Percentiles rank a stretch among this genome's conserved stretches.
Conservation (phyloP, 164 flowering plant genomes). For the Litsea cubeba region DNA sequence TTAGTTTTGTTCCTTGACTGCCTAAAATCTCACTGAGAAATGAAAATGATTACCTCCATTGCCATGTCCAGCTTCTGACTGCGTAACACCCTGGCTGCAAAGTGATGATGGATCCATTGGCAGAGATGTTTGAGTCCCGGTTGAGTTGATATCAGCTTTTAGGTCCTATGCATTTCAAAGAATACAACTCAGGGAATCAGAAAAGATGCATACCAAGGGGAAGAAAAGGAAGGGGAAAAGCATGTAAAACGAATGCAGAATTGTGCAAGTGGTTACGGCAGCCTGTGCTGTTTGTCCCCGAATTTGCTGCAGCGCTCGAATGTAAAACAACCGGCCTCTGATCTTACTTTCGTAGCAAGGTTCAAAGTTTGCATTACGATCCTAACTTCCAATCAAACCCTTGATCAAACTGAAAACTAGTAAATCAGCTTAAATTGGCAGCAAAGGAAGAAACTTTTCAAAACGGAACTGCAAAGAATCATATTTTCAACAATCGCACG, state of each 20-base stretch:
- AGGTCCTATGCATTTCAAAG: constrained; percentile 45
- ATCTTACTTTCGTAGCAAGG: constrained; percentile 8
- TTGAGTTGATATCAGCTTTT: constrained; percentile 58
- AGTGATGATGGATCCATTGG: constrained; percentile 79
- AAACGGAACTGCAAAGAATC: too few relatives aligned
- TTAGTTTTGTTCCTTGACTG: too few relatives aligned
- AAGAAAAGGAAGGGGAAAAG: too few relatives aligned
- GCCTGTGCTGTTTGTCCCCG: constrained; percentile 56
- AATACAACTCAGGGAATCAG: background rate
- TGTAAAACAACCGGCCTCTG: constrained; percentile 13
- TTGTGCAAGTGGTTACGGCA: constrained; percentile 34
- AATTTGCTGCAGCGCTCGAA: constrained; percentile 31
- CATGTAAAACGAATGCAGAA: background rate
- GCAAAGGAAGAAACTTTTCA: background rate
- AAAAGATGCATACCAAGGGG: background rate
- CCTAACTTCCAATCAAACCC: constrained; percentile 3
- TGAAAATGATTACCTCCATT: too few relatives aligned
- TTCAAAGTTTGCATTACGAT: constrained; percentile 20
- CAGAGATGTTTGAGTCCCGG: constrained; percentile 56
- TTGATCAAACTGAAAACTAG: constrained; percentile 7
- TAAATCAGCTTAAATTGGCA: constrained; percentile 5
- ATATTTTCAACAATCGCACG: background rate
- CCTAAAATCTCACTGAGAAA: too few relatives aligned
- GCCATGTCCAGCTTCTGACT: too few relatives aligned
- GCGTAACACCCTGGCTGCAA: constrained; percentile 52